These are phyloP conservation scores for Ceratocystis eucalypticola DNA, from an alignment of 2,329 filamentous ascomycete species.

Conservation along the genomic window DNA sequence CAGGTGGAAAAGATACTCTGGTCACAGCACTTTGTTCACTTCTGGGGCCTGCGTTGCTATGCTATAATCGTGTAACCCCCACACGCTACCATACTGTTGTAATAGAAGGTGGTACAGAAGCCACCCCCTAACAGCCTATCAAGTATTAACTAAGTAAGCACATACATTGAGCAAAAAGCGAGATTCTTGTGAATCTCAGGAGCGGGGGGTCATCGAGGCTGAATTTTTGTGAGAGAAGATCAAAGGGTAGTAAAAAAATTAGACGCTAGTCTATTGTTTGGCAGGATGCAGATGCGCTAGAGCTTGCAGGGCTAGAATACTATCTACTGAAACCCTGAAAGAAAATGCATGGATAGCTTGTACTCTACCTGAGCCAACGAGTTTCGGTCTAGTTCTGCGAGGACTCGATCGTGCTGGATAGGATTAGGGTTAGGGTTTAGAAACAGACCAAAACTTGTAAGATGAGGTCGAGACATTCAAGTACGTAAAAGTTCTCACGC, in stretches of 20 bases:
- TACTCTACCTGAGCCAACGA: no score
- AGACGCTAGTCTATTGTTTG: background rate
- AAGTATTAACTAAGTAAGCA: background rate
- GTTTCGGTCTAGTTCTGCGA: background rate
- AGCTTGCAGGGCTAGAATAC: background rate
- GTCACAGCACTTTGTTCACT: background rate
- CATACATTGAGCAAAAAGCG: background rate
- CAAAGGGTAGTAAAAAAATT: background rate
- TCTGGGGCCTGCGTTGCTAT: background rate
- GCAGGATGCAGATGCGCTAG: background rate
- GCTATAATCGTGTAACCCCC: background rate
- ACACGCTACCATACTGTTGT: background rate
- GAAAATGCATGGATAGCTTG: no score
- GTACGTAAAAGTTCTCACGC: background rate
- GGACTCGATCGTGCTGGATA: background rate
- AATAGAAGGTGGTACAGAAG: background rate
- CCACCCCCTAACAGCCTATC: background rate
- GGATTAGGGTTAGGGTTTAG: background rate
- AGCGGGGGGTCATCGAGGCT: background rate
- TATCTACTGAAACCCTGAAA: background rate
- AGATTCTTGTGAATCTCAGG: background rate
- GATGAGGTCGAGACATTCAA: background rate
- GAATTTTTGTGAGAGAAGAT: background rate
- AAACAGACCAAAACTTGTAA: background rate
- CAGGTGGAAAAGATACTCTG: background rate